A percentile compares a stretch with the other conserved stretches of the same genome.
phyloP scores from a whole-genome alignment of 2,329 filamentous ascomycete genomes.

The Dissoconium aciculare region DNA sequence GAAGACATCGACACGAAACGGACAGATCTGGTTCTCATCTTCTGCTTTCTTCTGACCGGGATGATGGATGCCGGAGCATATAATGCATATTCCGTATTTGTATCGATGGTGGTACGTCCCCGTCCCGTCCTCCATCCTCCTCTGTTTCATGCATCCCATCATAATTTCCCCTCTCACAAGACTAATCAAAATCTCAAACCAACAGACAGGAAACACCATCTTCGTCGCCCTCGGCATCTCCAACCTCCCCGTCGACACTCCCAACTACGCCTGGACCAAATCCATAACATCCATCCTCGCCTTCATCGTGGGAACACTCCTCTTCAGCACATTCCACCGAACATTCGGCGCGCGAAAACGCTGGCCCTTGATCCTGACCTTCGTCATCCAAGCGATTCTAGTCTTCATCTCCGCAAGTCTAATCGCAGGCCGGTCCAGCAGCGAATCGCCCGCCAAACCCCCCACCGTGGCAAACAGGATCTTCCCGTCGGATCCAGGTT shows the following conservation, averaged over 20 bases:
- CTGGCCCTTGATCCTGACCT: slow-evolving; percentile 42
- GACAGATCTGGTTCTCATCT: slow-evolving; percentile 51
- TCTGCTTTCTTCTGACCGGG: slow-evolving; percentile 60
- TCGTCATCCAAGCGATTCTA: slow-evolving; percentile 26
- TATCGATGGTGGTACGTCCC: slow-evolving; percentile 53
- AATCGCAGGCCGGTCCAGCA: slow-evolving; percentile 19
- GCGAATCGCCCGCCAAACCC: slow-evolving; percentile 6
- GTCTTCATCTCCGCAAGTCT: slow-evolving; percentile 24
- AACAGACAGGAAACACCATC: slow-evolving; percentile 47
- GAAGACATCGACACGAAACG: slow-evolving; percentile 21
- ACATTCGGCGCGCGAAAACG: slow-evolving; percentile 44
- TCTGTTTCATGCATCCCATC: too few relatives aligned
- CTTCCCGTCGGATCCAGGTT: slow-evolving; percentile 6
- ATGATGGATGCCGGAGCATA: slow-evolving; percentile 60
- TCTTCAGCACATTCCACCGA: slow-evolving; percentile 54
- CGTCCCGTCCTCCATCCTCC: neutral
- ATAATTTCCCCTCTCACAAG: too few relatives aligned
- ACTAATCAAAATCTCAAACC: too few relatives aligned
- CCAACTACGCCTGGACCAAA: slow-evolving; percentile 45
- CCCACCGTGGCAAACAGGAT: slow-evolving; percentile 10
- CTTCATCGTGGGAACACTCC: slow-evolving; percentile 56
- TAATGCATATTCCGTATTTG: slow-evolving; percentile 62
- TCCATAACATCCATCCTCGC: slow-evolving; percentile 50
- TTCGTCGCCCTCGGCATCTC: slow-evolving; percentile 56
- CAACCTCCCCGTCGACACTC: slow-evolving; percentile 21